A percentile compares a stretch with the other conserved stretches of the same genome.
These are phyloP conservation scores for Phoma sp. DNA, from an alignment of 2,329 filamentous ascomycete genomes.

Conservation along the genomic window DNA sequence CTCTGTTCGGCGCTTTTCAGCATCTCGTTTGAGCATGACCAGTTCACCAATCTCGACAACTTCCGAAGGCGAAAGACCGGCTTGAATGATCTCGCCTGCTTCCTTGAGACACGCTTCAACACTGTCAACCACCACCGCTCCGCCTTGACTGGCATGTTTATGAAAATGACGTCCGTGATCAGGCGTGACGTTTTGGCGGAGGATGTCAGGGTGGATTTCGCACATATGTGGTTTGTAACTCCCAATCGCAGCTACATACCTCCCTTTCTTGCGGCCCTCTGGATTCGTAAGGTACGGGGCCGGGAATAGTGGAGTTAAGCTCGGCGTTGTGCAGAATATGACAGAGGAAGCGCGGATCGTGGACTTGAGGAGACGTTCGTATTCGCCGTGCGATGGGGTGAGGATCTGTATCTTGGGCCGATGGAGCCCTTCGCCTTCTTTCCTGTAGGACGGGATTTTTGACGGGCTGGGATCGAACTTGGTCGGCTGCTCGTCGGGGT, in stretches of 20 bases:
- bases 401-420: constrained; percentile 69
- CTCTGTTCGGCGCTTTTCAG: constrained; percentile 46
- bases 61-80: constrained; percentile 73
- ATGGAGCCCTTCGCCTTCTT: constrained; percentile 25
- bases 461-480: constrained; percentile 19
- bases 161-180: constrained; percentile 68
- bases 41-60: constrained; percentile 89
- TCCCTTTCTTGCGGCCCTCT: constrained; percentile 72
- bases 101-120: constrained; percentile 80
- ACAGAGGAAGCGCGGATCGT: constrained; percentile 76
- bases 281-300: constrained; percentile 72
- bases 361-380: constrained; percentile 70
- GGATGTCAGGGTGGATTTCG: constrained; percentile 79
- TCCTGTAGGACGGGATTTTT: constrained; percentile 24
- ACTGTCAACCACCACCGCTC: constrained; percentile 69
- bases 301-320: constrained; percentile 76
- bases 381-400: constrained; percentile 75
- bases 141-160: constrained; percentile 65
- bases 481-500: constrained; percentile 47
- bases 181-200: constrained; percentile 67
- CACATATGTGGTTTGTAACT: constrained; percentile 76
- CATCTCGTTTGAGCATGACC: constrained; percentile 66
- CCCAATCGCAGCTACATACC: constrained; percentile 75
- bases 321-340: constrained; percentile 89
- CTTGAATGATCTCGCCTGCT: constrained; percentile 85